A percentile compares a stretch with the other conserved stretches of the same genome.
phyloP scores from a whole-genome alignment of 2,329 filamentous ascomycete genomes.

The Xylariaceae sp. region DNA sequence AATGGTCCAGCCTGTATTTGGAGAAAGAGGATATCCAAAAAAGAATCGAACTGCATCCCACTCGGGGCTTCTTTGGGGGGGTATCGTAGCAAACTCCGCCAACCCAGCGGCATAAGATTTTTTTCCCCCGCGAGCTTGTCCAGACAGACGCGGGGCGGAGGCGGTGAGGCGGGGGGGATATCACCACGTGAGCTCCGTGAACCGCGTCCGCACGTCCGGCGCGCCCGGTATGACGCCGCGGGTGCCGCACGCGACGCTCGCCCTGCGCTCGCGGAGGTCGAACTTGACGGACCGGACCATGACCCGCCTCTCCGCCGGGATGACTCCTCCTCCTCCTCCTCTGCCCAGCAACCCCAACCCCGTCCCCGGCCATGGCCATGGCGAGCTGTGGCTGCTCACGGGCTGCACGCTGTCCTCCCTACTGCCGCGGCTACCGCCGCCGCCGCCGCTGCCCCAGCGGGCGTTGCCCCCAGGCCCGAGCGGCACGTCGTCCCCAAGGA shows the following conservation, averaged over 20 bases:
- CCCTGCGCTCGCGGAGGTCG: constrained; percentile 43
- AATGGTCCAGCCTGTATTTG: constrained; percentile 14
- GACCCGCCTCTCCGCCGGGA: constrained; percentile 47
- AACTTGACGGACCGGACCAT: constrained; percentile 52
- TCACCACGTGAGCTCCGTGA: constrained; percentile 42
- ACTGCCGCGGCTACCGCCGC: constrained; percentile 34
- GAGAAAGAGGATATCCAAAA: not conserved
- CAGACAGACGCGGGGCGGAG: too few relatives aligned
- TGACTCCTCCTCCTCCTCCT: constrained; percentile 20
- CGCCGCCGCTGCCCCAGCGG: constrained; percentile 34
- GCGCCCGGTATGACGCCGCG: constrained; percentile 40
- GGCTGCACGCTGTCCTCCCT: constrained; percentile 16
- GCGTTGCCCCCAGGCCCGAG: constrained; percentile 38
- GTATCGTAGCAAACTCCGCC: not conserved
- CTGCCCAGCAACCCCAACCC: too few relatives aligned
- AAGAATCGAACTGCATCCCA: constrained; percentile 12
- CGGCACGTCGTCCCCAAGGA: constrained; percentile 27
- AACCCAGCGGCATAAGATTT: not conserved
- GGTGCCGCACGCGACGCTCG: constrained; percentile 46
- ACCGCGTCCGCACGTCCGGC: constrained; percentile 39
- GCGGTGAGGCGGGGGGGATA: too few relatives aligned
- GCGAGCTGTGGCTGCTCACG: constrained; percentile 1
- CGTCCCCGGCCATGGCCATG: too few relatives aligned
- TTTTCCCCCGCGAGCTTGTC: too few relatives aligned
- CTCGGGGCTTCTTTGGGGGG: constrained; percentile 5